Evolutionary conservation across 2,329 filamentous ascomycete genomes (phyloP), one percentile per base, ranked within the genome.

Genomic region (Raffaelea deltoideospora): DNA sequence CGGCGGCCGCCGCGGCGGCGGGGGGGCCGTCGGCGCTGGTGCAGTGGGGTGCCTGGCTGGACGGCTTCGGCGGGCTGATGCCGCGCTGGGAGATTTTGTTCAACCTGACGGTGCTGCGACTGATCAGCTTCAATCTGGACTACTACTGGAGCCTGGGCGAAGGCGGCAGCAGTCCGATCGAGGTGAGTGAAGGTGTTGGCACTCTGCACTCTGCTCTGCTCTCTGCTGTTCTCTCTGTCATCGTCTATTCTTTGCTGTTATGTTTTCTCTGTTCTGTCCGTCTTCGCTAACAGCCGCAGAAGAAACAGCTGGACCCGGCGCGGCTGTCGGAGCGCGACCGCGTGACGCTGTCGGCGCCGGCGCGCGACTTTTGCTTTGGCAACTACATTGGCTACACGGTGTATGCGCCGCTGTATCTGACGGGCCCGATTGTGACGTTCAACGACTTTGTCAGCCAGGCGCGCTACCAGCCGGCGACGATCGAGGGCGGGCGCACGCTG

Each of bases 41-140:
- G 24, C 61, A 65, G 17, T 79, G 79, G 64, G 86, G 76, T 8
- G 61, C 64, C 31, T 81, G 72, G 63, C 61, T 96, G 14, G 90
- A 98, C 57, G 65, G 68, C 36, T 79, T 79, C 45, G 76, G 84
- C 8, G 90, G 90, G 1, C 61, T 98, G n/a, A 76, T 93, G 53
- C 67, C 79, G 0, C 72, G 88, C 41, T 98, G 90, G 90, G 85
- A 96, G 54, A 77, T 98, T n/a, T 68, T 95, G 5, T 98, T 98
- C 67, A 98, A 98, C 51, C 75, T 98, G 43, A 95, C 88, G 3
- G 79, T 96, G 20, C 63, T 98, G 38, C 78, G 90, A 5, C 65
- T 96, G 33, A 86, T 98, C 49, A 95, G 88, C 54, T 98, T 94
- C 68, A 96, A 96, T 55, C 58, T 98, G 52, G 90, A 98, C 58